Evolutionary conservation across 108 stramenopile genomes (phyloP), one percentile per base, ranked within the genome.

Genomic region (Pseudonitzschia delicatissima): DNA sequence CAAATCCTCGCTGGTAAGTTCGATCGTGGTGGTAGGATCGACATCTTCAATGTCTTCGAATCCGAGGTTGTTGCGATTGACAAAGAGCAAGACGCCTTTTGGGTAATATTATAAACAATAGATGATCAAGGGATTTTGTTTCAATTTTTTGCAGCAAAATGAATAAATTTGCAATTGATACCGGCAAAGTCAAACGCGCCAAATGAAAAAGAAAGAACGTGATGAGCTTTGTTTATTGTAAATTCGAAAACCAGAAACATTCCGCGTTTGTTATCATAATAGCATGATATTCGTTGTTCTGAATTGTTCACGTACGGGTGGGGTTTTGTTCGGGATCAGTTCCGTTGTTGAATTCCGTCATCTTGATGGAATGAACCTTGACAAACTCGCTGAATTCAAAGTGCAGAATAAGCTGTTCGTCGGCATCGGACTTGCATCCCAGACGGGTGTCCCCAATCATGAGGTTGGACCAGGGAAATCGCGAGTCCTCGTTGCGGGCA

Each of bases 31-130:
- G 23, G 82, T 86, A 5, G 93, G 90, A 67, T 94, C 90, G 21
- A 94, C 88, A 76, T 94, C 93, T 3, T 94, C 93, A 20, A 84
- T 73, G 62, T 94, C 93, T 78, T 93, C 92, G 61, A 94, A 94
- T 31, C 93, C 93, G 52, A 94, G 68, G 57, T 89, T 89, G 45
- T 76, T 66, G 35, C 90, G 83, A 62, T 94, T 94, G 55, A 90
- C 81, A 75, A 75, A 87, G 32, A 94, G 60, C 45, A 90, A 78
- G 40, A 94, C 73, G 8, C 62, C 47, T 48, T 18, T 21, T 2
- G 47, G 45, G 18, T 15, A 45, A 13, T n/a, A 15, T 13, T n/a
- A 17, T 13, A 45, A 45, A 13, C 3, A 45, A n/a, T 13, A 45
- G 45, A 45, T 6, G 15, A 6, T 45, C 45, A 45, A 18, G 4